These are phyloP conservation scores for Hyphopichia khmerensis DNA, from an alignment of 1,139 yeast genomes.

Conservation along the genomic window DNA sequence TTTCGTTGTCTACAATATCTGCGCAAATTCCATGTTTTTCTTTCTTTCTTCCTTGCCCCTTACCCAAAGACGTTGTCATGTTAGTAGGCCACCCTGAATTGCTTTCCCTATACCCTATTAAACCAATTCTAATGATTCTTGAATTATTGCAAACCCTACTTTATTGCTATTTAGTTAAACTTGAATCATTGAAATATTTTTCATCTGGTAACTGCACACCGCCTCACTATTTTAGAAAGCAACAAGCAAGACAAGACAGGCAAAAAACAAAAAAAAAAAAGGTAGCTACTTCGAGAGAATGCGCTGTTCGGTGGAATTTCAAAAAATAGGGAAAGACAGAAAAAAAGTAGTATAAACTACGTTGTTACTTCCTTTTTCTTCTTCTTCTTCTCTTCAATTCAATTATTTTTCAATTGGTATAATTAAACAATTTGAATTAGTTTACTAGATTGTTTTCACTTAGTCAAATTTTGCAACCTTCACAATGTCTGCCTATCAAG, in stretches of 20 bases:
- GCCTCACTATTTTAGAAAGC: neutral
- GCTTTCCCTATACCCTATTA: neutral
- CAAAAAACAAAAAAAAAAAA: neutral
- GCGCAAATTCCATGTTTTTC: too few relatives aligned
- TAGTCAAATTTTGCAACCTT: neutral
- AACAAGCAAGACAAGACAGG: neutral
- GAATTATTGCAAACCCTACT: too few relatives aligned
- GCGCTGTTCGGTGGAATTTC: constrained; percentile 1
- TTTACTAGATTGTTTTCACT: too few relatives aligned
- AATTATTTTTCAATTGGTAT: too few relatives aligned
- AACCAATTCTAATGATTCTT: too few relatives aligned
- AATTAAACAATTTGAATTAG: too few relatives aligned
- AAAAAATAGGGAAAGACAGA: neutral
- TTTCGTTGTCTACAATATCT: too few relatives aligned
- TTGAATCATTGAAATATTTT: too few relatives aligned
- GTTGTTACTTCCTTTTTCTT: neutral
- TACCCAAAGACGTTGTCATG: neutral
- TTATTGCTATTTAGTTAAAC: too few relatives aligned
- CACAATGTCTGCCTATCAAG: constrained; percentile 5
- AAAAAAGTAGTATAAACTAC: neutral
- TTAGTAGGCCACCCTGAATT: neutral
- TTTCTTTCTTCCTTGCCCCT: too few relatives aligned
- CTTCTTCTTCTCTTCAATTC: too few relatives aligned
- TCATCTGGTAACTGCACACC: neutral
- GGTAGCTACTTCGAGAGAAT: neutral